Conservation (phyloP, 2,329 filamentous ascomycete genomes). For the Clarireedia homoeocarpa region DNA sequence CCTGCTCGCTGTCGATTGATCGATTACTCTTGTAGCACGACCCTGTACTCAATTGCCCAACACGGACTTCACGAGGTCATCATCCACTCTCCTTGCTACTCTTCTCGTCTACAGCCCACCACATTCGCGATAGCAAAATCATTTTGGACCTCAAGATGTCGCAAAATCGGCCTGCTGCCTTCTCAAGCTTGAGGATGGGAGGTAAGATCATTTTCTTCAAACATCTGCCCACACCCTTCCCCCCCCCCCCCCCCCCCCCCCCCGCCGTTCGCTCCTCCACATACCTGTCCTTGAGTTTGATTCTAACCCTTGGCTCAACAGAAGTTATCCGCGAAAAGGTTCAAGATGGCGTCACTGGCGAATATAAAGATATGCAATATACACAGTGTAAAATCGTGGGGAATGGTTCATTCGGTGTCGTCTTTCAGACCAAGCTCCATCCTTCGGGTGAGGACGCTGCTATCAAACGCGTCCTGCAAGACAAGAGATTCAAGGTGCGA, state of each 20-base stretch:
- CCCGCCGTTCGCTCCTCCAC: neutral
- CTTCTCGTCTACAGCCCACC: slow-evolving; percentile 38
- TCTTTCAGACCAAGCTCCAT: slow-evolving; percentile 97
- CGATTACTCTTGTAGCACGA: slow-evolving; percentile 15
- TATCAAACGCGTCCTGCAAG: slow-evolving; percentile 97
- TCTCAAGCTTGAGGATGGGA: slow-evolving; percentile 88
- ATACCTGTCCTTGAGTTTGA: neutral
- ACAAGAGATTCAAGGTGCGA: slow-evolving; percentile 97
- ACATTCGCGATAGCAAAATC: slow-evolving; percentile 32
- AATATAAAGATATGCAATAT: slow-evolving; percentile 94
- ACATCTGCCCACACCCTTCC: slow-evolving; percentile 11
- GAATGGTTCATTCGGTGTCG: slow-evolving; percentile 96
- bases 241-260: neutral
- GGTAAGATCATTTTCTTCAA: slow-evolving; percentile 48
- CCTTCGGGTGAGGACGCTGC: slow-evolving; percentile 97
- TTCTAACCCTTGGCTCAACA: slow-evolving; percentile 42
- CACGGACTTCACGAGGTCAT: slow-evolving; percentile 42
- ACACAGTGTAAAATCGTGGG: slow-evolving; percentile 99
- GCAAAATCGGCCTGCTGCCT: slow-evolving; percentile 85
- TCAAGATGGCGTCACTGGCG: slow-evolving; percentile 93
- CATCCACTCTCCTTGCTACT: slow-evolving; percentile 34
- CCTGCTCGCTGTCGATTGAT: slow-evolving; percentile 17
- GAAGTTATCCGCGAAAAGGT: slow-evolving; percentile 99
- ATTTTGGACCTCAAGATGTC: slow-evolving; percentile 54
- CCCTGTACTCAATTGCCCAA: slow-evolving; percentile 37